These are phyloP conservation scores for Hyaloperonospora brassicae DNA, from an alignment of 352 stramenopile genomes.

Conservation along the genomic window DNA sequence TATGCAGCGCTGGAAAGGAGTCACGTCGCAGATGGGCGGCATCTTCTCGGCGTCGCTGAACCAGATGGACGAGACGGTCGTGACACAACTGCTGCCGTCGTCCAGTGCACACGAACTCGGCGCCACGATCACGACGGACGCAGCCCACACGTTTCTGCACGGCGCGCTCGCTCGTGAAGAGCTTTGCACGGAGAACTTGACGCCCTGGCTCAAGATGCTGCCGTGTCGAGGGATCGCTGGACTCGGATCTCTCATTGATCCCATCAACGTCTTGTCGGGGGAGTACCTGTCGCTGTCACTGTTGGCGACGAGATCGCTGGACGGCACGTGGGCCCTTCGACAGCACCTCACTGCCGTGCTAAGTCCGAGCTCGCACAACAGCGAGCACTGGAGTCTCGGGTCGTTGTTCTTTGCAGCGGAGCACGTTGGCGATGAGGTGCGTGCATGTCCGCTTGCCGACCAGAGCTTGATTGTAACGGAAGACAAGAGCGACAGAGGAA, in stretches of 20 bases:
- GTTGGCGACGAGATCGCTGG: slow-evolving; percentile 24
- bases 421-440: slow-evolving; percentile 10
- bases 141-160: slow-evolving; percentile 35
- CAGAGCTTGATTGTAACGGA: slow-evolving; percentile 37
- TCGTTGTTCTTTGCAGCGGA: slow-evolving; percentile 39
- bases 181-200: slow-evolving; percentile 85
- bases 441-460: slow-evolving; percentile 33
- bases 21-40: slow-evolving; percentile 67
- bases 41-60: slow-evolving; percentile 80
- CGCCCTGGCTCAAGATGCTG: slow-evolving; percentile 84
- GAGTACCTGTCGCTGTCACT: slow-evolving; percentile 63
- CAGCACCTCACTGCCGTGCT: slow-evolving; percentile 62
- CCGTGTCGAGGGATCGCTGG: slow-evolving; percentile 59
- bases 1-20: slow-evolving; percentile 44
- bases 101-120: slow-evolving; percentile 11
- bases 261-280: slow-evolving; percentile 59
- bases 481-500: slow-evolving; percentile 1
- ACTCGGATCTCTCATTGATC: slow-evolving; percentile 62
- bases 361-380: slow-evolving; percentile 18
- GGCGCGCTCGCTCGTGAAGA: slow-evolving; percentile 71
- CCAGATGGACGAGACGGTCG: slow-evolving; percentile 58
- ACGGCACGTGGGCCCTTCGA: slow-evolving; percentile 29
- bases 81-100: slow-evolving; percentile 15
- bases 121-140: slow-evolving; percentile 5
- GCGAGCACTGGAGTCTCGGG: slow-evolving; percentile 30